Evolutionary conservation across 164 flowering plant species (phyloP), one percentile per base, ranked within the genome.

Genomic region (Stephania japonica): DNA sequence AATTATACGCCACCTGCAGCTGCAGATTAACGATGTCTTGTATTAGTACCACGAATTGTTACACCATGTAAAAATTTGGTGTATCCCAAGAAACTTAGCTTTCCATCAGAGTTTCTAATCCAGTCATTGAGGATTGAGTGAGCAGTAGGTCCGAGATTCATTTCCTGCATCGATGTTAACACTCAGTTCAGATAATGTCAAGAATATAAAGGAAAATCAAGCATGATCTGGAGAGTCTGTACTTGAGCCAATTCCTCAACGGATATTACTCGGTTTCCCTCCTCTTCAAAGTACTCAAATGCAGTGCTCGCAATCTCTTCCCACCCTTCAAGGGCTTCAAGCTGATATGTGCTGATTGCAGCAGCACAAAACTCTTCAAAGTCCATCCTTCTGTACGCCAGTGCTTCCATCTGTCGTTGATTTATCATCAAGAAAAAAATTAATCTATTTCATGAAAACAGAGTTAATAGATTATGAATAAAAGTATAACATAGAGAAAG

Each of bases 291-390:
- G 79, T 83, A 73, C 76, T 87, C 87, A 56, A 88, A 96, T 25
- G 94, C 97, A 6, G 81, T 74, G 18, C 68, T 82, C 13, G 95
- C 92, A 69, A 93, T 88, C 49, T 80, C 79, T 61, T 92, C 98
- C 99, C 99, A 93, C 7, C 78, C 84, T 70, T 90, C 93, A 79
- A 86, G 89, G 72, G 97, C 97, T 80, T 93, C 99, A 12, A 91
- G 85, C 80, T 93, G 98, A 83, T 89, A 83, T n/a, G 80, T 38
- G 80, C 97, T 93, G 78, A 91, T 90, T 65, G 98, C 88, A 25
- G 99, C 99, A 47, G 95, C 97, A 76, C 97, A 96, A 72, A 96
- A 92, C 80, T 96, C 99, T 72, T 90, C 92, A 27, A 92, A 96
- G 65, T 85, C 84, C 90, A 96, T 88, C 75, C 79, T 88, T 71